Base-by-base conservation (phyloP, 2,329 filamentous ascomycete species). In the Venturia carpophila region DNA sequence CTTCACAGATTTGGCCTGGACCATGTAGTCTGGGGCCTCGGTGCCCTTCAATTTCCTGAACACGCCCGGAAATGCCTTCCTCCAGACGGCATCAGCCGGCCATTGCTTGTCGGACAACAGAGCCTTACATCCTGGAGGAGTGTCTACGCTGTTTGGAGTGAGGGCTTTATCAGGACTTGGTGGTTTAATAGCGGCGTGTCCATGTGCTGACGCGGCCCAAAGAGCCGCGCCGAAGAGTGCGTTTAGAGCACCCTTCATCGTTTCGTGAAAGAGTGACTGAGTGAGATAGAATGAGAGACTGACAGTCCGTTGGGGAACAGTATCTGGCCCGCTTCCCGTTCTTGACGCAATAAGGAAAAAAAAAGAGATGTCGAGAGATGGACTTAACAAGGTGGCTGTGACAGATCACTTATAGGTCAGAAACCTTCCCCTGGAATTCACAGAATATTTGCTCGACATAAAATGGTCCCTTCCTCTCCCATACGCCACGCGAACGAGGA, bases 71-170 rank as follows among this genome's bases (percentile, higher is more conserved):
- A 66, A 58, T 5, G 39, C 64, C 27, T 52, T 60, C 21, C 30
- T 41, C 39, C 39, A 42, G 19, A 39, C 55, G 19, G 66, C 64
- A 30, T 66, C 55, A 5, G 64, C 24, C 27, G 64, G 64, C 37
- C 66, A 66, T 37, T 60, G 63, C 45, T 56, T 64, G 37, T 66
- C 64, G 19, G 64, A 66, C 10, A 37, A 64, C 6, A 66, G 60
- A 47, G 65, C 63, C 55, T 66, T 66, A 45, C 64, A 66, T 15
- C 61, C 64, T 15, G 60, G 5, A 41, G 64, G 64, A 24, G 64
- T 60, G 11, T 52, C 24, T 3, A 45, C 24, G 30, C 39, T 49
- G 21, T 66, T 66, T 15, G 64, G 64, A n/a, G 64, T 66, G 19
- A 66, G 47, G 1, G 42, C 60, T 47, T 45, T 64, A n/a, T 66